Percentiles rank a stretch among this genome's conserved stretches.
phyloP scores from a whole-genome alignment of 495 filamentous ascomycete genomes.

The Xylaria venustula region DNA sequence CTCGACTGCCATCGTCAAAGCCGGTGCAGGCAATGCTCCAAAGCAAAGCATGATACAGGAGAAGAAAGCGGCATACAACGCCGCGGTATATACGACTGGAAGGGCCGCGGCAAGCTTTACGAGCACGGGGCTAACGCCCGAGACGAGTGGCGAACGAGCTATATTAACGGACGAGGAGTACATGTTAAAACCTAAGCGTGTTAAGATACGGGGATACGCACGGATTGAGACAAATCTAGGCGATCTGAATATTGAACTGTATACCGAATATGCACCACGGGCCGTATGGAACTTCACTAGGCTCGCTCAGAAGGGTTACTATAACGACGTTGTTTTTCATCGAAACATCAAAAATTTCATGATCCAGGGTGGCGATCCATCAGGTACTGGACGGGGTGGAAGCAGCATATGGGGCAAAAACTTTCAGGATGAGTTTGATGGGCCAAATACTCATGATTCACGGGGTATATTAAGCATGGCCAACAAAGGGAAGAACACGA shows the following conservation, averaged over 20 bases:
- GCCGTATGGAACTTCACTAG: slow-evolving; percentile 97
- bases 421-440: slow-evolving; percentile 91
- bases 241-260: slow-evolving; percentile 83
- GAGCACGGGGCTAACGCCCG: slow-evolving; percentile 87
- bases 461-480: slow-evolving; percentile 89
- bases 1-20: slow-evolving; percentile 44
- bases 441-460: slow-evolving; percentile 73
- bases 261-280: slow-evolving; percentile 82
- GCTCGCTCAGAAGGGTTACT: slow-evolving; percentile 86
- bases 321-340: slow-evolving; percentile 78
- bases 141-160: slow-evolving; percentile 82
- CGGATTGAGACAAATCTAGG: slow-evolving; percentile 82
- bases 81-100: slow-evolving; percentile 86
- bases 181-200: slow-evolving; percentile 83
- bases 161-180: slow-evolving; percentile 90
- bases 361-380: slow-evolving; percentile 96
- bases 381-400: slow-evolving; percentile 86
- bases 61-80: slow-evolving; percentile 69
- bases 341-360: slow-evolving; percentile 94
- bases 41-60: slow-evolving; percentile 43
- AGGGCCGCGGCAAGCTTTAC: slow-evolving; percentile 92
- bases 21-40: slow-evolving; percentile 25
- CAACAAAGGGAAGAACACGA: slow-evolving; percentile 97
- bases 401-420: slow-evolving; percentile 84
- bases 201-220: slow-evolving; percentile 88